Evolutionary conservation across 345 rosid species (phyloP), one percentile per base, ranked within the genome.

Genomic region (Sonneratia caseolaris): DNA sequence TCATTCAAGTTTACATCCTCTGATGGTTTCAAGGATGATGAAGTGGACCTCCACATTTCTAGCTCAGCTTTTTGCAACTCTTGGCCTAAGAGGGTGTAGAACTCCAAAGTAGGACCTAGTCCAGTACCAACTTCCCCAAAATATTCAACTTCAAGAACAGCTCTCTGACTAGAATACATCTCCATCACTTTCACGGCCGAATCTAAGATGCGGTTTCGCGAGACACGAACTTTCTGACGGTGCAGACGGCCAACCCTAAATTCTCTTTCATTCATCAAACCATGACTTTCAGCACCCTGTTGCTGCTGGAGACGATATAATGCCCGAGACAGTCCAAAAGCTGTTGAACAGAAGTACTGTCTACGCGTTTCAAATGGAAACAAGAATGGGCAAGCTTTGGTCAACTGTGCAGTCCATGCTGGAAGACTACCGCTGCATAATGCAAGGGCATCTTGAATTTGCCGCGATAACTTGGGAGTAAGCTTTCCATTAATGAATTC

Each of bases 101-200:
- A 96, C 83, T 96, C 99, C 74, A 96, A 83, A 21, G 99, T 96
- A 67, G 99, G 99, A 69, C 99, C 99, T 76, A 96, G 81, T 56
- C 99, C 99, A 51, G 99, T 96, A 66, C 99, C 99, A 76, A 96
- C 99, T 88, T 96, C 99, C 71, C 99, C 99, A 89, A 96, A 92
- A 83, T 96, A 96, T 80, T 96, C 99, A 18, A 96, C 99, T 80
- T 96, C 99, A 75, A 96, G 97, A 68, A 96, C 96, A 71, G 98
- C 97, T 78, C 93, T 91, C 73, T 96, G 99, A 84, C 96, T 88
- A 77, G 96, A 96, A 82, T 92, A 96, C 99, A 96, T 92, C 86
- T 96, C 99, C 99, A 96, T 96, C 65, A 96, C 99, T 79, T 96
- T 96, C 6, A 86, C 93, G 77, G 99, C 99, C 82, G 99, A 96